Conservation (phyloP, 1,284 basidiomycete species). For the Quambalaria eucalypti region DNA sequence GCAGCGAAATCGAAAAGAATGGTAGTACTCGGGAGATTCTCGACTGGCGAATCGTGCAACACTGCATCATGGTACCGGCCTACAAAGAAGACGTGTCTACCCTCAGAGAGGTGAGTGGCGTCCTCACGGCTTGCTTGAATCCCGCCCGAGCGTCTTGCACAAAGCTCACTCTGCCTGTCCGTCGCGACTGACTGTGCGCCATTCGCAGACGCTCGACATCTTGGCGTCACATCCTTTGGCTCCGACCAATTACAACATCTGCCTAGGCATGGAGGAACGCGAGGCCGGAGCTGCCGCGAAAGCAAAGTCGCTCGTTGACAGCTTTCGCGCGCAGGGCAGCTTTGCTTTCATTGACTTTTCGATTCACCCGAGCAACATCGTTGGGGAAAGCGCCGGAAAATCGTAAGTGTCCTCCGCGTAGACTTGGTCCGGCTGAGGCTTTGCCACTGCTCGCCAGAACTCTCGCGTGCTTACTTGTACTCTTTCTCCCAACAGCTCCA, state of each 20-base stretch:
- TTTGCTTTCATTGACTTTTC: slow-evolving; percentile 40
- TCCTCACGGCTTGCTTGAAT: too few species aligned
- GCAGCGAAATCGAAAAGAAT: neutral
- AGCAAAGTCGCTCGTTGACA: slow-evolving; percentile 28
- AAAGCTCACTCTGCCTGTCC: too few species aligned
- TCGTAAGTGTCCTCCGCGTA: neutral
- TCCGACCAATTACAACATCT: slow-evolving; percentile 35
- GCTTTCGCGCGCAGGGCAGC: slow-evolving; percentile 16
- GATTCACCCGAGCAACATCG: slow-evolving; percentile 38
- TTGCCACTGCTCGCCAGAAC: too few species aligned
- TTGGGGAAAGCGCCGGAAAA: slow-evolving; percentile 43
- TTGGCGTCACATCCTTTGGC: slow-evolving; percentile 43
- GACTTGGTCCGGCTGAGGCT: too few species aligned
- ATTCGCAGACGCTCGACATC: slow-evolving; percentile 33
- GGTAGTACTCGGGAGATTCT: slow-evolving; percentile 9
- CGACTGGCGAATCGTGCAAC: slow-evolving; percentile 29
- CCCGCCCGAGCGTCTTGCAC: too few species aligned
- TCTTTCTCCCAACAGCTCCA: too few species aligned
- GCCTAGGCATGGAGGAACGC: slow-evolving; percentile 44
- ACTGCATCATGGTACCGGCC: slow-evolving; percentile 43
- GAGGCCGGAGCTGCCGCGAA: slow-evolving; percentile 36
- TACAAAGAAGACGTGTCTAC: slow-evolving; percentile 42
- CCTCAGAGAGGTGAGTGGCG: slow-evolving; percentile 23
- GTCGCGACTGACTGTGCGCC: neutral
- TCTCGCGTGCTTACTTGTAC: neutral